Conservation (phyloP, 192 early-diverging fungal species). For the Kappamyces sp. region DNA sequence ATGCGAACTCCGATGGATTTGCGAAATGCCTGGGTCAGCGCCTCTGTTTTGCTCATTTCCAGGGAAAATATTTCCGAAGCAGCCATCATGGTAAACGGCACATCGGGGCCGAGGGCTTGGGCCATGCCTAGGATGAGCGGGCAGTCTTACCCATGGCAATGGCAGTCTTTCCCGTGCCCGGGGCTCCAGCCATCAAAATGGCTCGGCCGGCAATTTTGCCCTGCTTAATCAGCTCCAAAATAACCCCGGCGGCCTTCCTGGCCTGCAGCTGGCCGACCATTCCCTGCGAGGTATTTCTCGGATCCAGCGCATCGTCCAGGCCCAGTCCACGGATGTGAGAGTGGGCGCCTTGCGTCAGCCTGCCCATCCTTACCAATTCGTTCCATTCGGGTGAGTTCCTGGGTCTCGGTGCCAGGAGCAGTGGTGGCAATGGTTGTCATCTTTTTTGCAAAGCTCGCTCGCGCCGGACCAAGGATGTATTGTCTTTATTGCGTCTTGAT, state of each 20-base stretch:
- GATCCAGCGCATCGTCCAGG: conserved; percentile 89
- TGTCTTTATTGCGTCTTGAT: no score
- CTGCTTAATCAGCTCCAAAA: conserved; percentile 94
- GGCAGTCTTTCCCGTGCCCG: conserved; percentile 97
- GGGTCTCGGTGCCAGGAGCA: conserved; percentile 14
- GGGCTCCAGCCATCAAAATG: conserved; percentile 96
- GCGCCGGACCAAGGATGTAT: no score
- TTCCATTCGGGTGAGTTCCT: conserved; percentile 77
- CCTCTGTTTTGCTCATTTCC: conserved; percentile 98
- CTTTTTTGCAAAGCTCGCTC: not conserved
- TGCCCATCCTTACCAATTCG: conserved; percentile 59
- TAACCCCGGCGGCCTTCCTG: conserved; percentile 92
- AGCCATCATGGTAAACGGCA: conserved; percentile 96
- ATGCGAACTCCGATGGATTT: conserved; percentile 96
- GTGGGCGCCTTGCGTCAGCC: conserved; percentile 71
- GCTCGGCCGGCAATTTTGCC: conserved; percentile 97
- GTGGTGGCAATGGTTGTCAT: conserved; percentile 1
- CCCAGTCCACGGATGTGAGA: conserved; percentile 97
- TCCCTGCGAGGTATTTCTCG: conserved; percentile 78
- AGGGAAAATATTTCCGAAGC: conserved; percentile 98
- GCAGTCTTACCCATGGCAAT: conserved; percentile 88
- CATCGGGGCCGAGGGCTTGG: conserved; percentile 86
- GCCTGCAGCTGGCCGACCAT: conserved; percentile 98
- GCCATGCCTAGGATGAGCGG: conserved; percentile 63
- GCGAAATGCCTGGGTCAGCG: conserved; percentile 95